Base-by-base conservation (phyloP, 352 stramenopile species). In the Globisporangium spiculum region DNA sequence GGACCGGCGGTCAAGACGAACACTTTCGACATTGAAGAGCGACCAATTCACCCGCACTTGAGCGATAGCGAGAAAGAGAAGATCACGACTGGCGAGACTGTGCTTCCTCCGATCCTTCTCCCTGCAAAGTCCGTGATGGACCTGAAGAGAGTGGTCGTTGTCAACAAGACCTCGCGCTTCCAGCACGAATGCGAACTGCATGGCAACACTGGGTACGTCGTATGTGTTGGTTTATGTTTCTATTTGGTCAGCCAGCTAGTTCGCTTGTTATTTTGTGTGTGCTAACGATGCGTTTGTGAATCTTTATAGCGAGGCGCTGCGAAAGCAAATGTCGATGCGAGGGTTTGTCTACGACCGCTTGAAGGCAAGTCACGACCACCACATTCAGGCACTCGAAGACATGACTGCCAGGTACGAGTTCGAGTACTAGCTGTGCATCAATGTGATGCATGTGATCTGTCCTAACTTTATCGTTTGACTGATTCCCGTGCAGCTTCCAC, bases 261-360 rank as follows among this genome's bases (percentile, higher is more conserved):
- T 16, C 67, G 22, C 50, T 50, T 5, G 59, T 61, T 68, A 3
- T 67, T 55, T 75, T 18, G n/a, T 60, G 30, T 38, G 24, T 14
- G 12, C 5, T 30, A n/a, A 59, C 26, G 32, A 38, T 52, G 44
- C 18, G 44, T 22, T 24, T 52, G 18, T 38, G 20, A n/a, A 38
- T 36, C 12, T 30, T 61, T 12, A 59, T 68, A 94, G 86, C n/a
- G 88, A 96, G 72, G 87, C 85, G 24, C 68, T 96, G 54, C 83
- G 88, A 27, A 96, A 96, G 79, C 86, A 96, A 77, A 94, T 96
- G 88, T 96, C 88, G 2, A 94, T 96, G 88, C 85, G 88, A 63
- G 88, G 88, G 36, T 96, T 96, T 65, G 77, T 96, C 34, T 92
- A 94, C 73, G 88, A 96, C 52, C 85, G 88, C 3, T 74, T 96